These are phyloP conservation scores for Colletotrichum echinochloae DNA, from an alignment of 2,329 filamentous ascomycete species.

Conservation along the genomic window DNA sequence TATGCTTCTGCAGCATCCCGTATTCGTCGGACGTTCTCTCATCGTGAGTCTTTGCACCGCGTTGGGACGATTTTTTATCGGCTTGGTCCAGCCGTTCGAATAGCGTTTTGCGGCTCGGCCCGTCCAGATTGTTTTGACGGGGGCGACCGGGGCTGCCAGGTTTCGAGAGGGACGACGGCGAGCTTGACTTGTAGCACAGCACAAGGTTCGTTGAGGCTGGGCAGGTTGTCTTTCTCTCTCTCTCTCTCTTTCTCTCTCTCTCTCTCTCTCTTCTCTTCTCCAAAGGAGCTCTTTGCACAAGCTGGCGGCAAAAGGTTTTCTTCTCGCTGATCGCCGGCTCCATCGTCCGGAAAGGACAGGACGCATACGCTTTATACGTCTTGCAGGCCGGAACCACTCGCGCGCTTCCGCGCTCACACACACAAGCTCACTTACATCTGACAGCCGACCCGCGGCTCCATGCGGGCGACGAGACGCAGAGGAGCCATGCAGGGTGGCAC, in stretches of 20 bases:
- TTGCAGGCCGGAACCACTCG: conserved; percentile 34
- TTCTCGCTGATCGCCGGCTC: conserved; percentile 29
- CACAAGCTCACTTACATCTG: conserved; percentile 40
- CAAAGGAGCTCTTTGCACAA: conserved; percentile 13
- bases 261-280: not conserved
- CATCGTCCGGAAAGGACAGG: conserved; percentile 30
- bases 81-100: conserved; percentile 25
- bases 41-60: not conserved
- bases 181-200: conserved; percentile 15
- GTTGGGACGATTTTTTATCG: conserved; percentile 16
- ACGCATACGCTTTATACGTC: conserved; percentile 39
- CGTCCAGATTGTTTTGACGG: conserved; percentile 32
- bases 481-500: conserved; percentile 39
- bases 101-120: conserved; percentile 39
- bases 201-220: conserved; percentile 21
- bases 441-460: conserved; percentile 35
- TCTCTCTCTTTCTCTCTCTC: no score
- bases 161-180: conserved; percentile 21
- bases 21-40: conserved; percentile 28
- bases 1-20: conserved; percentile 13
- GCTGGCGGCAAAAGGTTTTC: conserved; percentile 17
- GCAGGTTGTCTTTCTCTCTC: conserved; percentile 13
- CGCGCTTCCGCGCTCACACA: conserved; percentile 30
- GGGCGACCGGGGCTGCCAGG: conserved; percentile 38
- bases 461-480: conserved; percentile 39